phyloP scores from a whole-genome alignment of 306 rosid genomes.

The Vigna mungo region DNA sequence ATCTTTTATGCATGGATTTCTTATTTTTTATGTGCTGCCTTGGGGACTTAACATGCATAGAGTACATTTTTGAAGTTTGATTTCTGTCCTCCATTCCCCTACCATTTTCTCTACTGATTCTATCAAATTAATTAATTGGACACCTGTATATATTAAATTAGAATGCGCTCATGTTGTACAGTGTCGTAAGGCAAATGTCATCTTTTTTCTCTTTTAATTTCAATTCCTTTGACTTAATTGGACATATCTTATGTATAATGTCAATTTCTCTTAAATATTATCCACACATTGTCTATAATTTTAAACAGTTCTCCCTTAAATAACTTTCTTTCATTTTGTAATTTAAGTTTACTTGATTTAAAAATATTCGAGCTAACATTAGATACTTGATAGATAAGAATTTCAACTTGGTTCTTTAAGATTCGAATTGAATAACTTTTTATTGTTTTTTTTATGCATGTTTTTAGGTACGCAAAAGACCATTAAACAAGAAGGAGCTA shows the following conservation, averaged over 20 bases:
- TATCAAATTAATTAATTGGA: background rate
- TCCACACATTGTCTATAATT: background rate
- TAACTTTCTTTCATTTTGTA: background rate
- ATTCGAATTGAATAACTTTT: slow-evolving; percentile 6
- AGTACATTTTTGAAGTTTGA: slow-evolving; percentile 20
- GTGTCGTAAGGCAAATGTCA: background rate
- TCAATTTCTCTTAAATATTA: background rate
- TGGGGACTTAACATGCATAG: slow-evolving; percentile 26
- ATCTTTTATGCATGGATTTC: background rate
- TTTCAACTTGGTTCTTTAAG: background rate
- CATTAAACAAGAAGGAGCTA: slow-evolving; percentile 95
- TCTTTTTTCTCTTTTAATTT: background rate
- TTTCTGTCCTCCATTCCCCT: slow-evolving; percentile 21
- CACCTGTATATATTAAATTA: background rate
- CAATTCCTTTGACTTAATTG: slow-evolving; percentile 8
- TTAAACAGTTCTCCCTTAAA: background rate
- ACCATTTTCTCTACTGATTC: slow-evolving; percentile 15
- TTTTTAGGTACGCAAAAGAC: slow-evolving; percentile 93
- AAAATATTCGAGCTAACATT: background rate
- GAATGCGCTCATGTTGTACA: background rate
- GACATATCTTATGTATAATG: background rate
- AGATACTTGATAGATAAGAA: slow-evolving; percentile 7
- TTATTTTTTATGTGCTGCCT: slow-evolving; percentile 24
- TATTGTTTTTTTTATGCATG: slow-evolving; percentile 36
- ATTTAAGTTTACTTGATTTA: background rate